Percentiles rank a stretch among this genome's conserved stretches.
phyloP scores from a whole-genome alignment of 2,329 filamentous ascomycete genomes.

The Aschersonia sp. region DNA sequence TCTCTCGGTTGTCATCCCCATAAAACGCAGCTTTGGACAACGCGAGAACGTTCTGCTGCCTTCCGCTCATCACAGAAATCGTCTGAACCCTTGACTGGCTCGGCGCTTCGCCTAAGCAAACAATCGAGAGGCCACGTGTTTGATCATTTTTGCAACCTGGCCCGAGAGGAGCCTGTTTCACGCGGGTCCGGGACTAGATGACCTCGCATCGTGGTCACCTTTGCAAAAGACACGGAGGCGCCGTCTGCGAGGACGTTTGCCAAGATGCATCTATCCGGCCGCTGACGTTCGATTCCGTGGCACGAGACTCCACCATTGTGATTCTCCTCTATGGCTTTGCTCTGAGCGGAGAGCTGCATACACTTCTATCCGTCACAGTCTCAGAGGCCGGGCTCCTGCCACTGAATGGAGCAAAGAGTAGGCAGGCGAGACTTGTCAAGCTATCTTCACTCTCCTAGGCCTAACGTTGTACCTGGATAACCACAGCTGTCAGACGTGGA shows the following conservation, averaged over 20 bases:
- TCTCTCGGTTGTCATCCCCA: neutral
- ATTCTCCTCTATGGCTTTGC: neutral
- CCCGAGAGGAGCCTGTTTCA: too few species aligned
- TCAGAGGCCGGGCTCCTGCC: too few species aligned
- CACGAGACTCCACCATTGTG: neutral
- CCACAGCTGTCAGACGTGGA: too few species aligned
- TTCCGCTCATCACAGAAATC: neutral
- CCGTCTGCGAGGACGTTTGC: slow-evolving; percentile 1
- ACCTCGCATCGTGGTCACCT: too few species aligned
- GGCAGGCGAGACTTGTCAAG: too few species aligned
- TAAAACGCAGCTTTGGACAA: neutral
- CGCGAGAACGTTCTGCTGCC: neutral
- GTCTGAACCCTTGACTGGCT: neutral
- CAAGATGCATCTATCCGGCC: slow-evolving; percentile 3
- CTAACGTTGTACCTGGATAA: too few species aligned
- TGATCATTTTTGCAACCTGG: neutral
- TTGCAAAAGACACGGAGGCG: too few species aligned
- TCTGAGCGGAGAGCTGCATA: neutral
- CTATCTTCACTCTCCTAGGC: too few species aligned
- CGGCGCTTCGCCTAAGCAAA: neutral
- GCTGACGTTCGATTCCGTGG: neutral
- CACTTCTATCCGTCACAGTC: neutral
- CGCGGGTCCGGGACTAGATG: too few species aligned
- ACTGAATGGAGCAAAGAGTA: too few species aligned
- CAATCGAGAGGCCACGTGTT: neutral